Conservation (phyloP, 192 early-diverging fungal genomes). For the Spinellus fusiger region DNA sequence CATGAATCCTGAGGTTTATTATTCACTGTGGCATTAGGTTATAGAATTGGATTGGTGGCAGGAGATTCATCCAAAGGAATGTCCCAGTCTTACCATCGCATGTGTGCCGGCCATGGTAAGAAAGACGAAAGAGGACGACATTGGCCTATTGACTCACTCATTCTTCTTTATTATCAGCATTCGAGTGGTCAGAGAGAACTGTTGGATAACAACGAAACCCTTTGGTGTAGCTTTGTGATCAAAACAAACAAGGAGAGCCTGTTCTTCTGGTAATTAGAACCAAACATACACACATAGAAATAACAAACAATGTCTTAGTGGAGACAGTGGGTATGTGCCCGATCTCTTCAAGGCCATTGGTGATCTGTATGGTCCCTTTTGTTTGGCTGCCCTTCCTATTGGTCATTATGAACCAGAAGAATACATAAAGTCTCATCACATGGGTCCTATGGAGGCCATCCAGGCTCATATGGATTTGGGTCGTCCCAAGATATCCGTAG, state of each 20-base stretch:
- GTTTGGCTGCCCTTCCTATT: conserved; percentile 44
- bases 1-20: not conserved
- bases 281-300: not conserved
- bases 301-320: not conserved
- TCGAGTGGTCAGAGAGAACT: conserved; percentile 33
- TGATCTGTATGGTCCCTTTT: conserved; percentile 35
- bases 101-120: conserved; percentile 32
- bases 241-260: conserved; percentile 28
- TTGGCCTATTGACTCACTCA: not conserved
- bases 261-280: conserved; percentile 34
- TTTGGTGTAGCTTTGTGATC: conserved; percentile 44
- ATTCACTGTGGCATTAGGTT: conserved; percentile 22
- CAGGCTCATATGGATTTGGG: conserved; percentile 36
- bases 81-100: conserved; percentile 37
- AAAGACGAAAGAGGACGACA: conserved; percentile 6
- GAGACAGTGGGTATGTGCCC: conserved; percentile 41
- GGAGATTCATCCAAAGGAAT: conserved; percentile 37
- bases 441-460: conserved; percentile 38
- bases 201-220: conserved; percentile 40
- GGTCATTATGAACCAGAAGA: conserved; percentile 34
- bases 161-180: conserved; percentile 24
- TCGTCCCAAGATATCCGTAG: conserved; percentile 31
- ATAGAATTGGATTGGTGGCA: conserved; percentile 57
- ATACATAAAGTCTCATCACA: conserved; percentile 34
- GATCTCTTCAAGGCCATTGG: conserved; percentile 44